A percentile compares a stretch with the other conserved stretches of the same genome.
phyloP scores from a whole-genome alignment of 2,329 filamentous ascomycete species.

The Calonectria pteridis region DNA sequence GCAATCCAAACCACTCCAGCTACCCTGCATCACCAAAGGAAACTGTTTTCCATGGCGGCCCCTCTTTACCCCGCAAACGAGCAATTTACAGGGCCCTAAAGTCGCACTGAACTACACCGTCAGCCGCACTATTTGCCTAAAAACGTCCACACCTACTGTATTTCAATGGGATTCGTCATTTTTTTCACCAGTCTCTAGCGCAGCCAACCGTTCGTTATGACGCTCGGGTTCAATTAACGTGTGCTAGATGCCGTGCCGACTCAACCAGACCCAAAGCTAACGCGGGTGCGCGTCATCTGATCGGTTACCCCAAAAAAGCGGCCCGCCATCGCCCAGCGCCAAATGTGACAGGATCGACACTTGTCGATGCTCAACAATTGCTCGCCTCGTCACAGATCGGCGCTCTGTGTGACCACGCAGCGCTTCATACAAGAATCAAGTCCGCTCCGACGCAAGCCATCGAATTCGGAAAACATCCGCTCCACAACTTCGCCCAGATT shows the following conservation, averaged over 20 bases:
- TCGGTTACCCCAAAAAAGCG: neutral
- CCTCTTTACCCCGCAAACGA: conserved; percentile 6
- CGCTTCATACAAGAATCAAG: neutral
- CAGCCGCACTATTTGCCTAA: neutral
- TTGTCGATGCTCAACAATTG: neutral
- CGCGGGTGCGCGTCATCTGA: neutral
- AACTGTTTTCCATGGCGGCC: neutral
- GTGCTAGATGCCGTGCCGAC: neutral
- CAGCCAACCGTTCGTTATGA: neutral
- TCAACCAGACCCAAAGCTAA: neutral
- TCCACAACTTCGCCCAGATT: neutral
- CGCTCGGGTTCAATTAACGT: neutral
- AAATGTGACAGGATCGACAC: neutral
- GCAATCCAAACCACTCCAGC: neutral
- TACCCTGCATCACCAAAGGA: neutral
- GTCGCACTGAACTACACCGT: neutral
- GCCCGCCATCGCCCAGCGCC: neutral
- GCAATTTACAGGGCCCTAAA: neutral
- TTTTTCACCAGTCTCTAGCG: neutral
- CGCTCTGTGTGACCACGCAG: neutral
- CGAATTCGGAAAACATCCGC: neutral
- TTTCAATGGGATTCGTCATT: neutral
- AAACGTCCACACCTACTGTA: neutral
- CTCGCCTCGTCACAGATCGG: neutral
- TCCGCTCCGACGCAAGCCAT: neutral